Conservation (phyloP, 192 early-diverging fungal species). For the Umbelopsis isabellina region DNA sequence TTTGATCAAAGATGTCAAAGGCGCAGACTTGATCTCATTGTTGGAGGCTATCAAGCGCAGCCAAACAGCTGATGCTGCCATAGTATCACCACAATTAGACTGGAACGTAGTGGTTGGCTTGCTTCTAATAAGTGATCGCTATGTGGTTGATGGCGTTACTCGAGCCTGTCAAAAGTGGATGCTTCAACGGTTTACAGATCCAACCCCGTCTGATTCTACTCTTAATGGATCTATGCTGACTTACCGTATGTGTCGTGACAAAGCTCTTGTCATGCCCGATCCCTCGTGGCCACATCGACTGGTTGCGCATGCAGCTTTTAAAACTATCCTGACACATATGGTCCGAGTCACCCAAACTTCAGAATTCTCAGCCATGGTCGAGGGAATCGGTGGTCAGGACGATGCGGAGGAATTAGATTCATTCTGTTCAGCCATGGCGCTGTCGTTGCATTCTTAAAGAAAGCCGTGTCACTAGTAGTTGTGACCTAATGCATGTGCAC, state of each 20-base stretch:
- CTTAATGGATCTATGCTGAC: slow-evolving; percentile 2
- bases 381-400: not conserved
- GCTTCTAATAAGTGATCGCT: slow-evolving; percentile 6
- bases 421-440: not conserved
- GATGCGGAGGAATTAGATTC: slow-evolving; percentile 4
- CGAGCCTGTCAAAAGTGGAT: slow-evolving; percentile 18
- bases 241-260: not conserved
- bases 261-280: not conserved
- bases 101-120: slow-evolving; percentile 21
- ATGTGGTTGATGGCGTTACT: slow-evolving; percentile 17
- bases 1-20: slow-evolving; percentile 3
- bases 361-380: not conserved
- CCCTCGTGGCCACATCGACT: not conserved
- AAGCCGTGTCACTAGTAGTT: not conserved
- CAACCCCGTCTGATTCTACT: not conserved
- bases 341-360: slow-evolving; percentile 4
- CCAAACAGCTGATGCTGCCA: not conserved
- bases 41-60: not conserved
- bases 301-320: not conserved
- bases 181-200: not conserved
- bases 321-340: slow-evolving; percentile 3
- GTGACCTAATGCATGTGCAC: too few species aligned
- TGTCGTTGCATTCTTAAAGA: not conserved
- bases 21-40: not conserved
- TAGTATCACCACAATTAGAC: not conserved